phyloP scores from a whole-genome alignment of 305 asterid genomes.

The Fraxinus sp. region DNA sequence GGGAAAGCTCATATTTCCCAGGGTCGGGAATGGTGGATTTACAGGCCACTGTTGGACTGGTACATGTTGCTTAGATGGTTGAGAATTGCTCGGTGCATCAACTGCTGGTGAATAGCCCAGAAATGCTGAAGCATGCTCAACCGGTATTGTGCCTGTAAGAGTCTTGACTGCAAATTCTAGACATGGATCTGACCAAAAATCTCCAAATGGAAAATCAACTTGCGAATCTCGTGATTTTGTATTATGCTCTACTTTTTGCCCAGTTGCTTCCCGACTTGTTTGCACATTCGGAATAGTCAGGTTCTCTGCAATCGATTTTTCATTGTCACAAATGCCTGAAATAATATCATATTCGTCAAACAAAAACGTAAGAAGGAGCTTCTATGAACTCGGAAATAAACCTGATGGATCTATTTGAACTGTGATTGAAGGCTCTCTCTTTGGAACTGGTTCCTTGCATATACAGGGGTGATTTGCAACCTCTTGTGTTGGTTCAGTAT shows the following conservation, averaged over 20 bases:
- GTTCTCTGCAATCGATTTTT: slow-evolving; percentile 22
- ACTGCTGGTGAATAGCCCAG: slow-evolving; percentile 32
- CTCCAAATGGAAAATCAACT: slow-evolving; percentile 42
- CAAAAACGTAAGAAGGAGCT: background rate
- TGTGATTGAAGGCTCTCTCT: slow-evolving; percentile 18
- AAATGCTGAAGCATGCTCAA: slow-evolving; percentile 38
- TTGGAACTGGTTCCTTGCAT: slow-evolving; percentile 23
- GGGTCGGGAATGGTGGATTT: slow-evolving; percentile 24
- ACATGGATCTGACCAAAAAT: slow-evolving; percentile 61
- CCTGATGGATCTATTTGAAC: background rate
- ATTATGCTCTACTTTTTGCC: slow-evolving; percentile 26
- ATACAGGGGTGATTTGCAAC: slow-evolving; percentile 8
- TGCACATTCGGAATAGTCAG: slow-evolving; percentile 27
- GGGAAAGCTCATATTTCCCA: slow-evolving; percentile 29
- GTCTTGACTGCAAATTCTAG: slow-evolving; percentile 72
- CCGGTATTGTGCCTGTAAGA: slow-evolving; percentile 56
- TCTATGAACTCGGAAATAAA: background rate
- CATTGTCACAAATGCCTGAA: background rate
- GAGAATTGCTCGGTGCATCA: slow-evolving; percentile 27
- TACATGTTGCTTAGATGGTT: slow-evolving; percentile 23
- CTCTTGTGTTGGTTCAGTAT: slow-evolving; percentile 19
- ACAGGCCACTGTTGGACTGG: slow-evolving; percentile 26
- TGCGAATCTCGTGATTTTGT: slow-evolving; percentile 29
- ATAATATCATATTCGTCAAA: background rate
- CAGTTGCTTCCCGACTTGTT: slow-evolving; percentile 19